These are phyloP conservation scores for Theobroma cacao DNA, from an alignment of 345 rosid species.

Conservation along the genomic window DNA sequence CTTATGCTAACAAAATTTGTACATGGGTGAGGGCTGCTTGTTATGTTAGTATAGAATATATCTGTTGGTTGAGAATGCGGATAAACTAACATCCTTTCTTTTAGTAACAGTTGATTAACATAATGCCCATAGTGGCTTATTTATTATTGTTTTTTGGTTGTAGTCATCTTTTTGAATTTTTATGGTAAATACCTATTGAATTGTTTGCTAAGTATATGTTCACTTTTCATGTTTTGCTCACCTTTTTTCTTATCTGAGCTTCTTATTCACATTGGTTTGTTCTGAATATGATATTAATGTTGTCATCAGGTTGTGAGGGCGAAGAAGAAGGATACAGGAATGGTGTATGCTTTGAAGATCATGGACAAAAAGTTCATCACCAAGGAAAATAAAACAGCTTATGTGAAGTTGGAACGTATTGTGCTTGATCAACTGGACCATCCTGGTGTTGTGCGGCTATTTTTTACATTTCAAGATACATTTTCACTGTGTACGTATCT, in stretches of 20 bases:
- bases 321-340: constrained; percentile 85
- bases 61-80: not conserved
- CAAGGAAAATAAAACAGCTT: constrained; percentile 95
- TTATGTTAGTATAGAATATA: not conserved
- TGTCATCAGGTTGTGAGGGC: constrained; percentile 84
- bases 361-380: constrained; percentile 99
- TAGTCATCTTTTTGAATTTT: not conserved
- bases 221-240: not conserved
- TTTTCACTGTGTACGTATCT: constrained; percentile 78
- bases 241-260: not conserved
- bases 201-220: not conserved
- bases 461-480: constrained; percentile 88
- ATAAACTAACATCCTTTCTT: not conserved
- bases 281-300: constrained; percentile 19
- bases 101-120: not conserved
- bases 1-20: not conserved
- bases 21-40: not conserved
- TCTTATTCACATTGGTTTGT: constrained; percentile 6
- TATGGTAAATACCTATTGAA: not conserved
- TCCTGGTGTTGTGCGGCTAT: constrained; percentile 89
- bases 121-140: not conserved
- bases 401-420: constrained; percentile 91
- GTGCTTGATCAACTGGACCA: constrained; percentile 97
- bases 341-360: constrained; percentile 87
- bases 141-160: not conserved